A percentile compares a stretch with the other conserved stretches of the same genome.
These are phyloP conservation scores for Penicillium turbatum DNA, from an alignment of 495 filamentous ascomycete species.

Conservation along the genomic window DNA sequence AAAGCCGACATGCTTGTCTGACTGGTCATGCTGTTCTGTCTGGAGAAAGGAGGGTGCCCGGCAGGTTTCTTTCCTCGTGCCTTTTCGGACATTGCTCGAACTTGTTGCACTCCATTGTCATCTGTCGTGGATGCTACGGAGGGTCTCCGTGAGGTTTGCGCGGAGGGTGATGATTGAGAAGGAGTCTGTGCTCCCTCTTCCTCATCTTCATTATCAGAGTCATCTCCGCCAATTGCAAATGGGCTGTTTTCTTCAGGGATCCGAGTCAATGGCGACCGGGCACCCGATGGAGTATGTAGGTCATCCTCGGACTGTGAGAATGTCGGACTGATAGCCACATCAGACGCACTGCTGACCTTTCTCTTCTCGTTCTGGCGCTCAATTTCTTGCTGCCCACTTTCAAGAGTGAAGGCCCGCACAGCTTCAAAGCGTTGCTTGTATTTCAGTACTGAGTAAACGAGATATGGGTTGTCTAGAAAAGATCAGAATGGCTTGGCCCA, in stretches of 20 bases:
- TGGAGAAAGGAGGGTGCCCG: conserved; percentile 73
- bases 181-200: conserved; percentile 55
- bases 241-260: conserved; percentile 78
- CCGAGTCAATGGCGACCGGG: conserved; percentile 61
- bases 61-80: conserved; percentile 96
- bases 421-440: conserved; percentile 83
- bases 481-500: conserved; percentile 1
- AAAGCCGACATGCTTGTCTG: conserved; percentile 62
- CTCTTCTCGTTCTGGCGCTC: conserved; percentile 69
- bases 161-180: conserved; percentile 65
- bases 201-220: conserved; percentile 70
- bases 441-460: conserved; percentile 76
- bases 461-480: conserved; percentile 67
- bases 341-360: conserved; percentile 57
- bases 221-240: conserved; percentile 88
- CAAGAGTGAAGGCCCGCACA: conserved; percentile 86
- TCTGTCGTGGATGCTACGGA: conserved; percentile 71
- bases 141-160: conserved; percentile 63
- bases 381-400: conserved; percentile 90
- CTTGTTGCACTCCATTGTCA: conserved; percentile 78
- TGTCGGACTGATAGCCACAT: conserved; percentile 33
- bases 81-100: conserved; percentile 98
- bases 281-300: conserved; percentile 57
- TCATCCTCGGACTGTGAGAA: conserved; percentile 65
- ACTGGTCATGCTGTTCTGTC: conserved; percentile 88